A percentile compares a stretch with the other conserved stretches of the same genome.
Conservation (phyloP, 2,329 filamentous ascomycete species). For the Zymoseptoria tritici region DNA sequence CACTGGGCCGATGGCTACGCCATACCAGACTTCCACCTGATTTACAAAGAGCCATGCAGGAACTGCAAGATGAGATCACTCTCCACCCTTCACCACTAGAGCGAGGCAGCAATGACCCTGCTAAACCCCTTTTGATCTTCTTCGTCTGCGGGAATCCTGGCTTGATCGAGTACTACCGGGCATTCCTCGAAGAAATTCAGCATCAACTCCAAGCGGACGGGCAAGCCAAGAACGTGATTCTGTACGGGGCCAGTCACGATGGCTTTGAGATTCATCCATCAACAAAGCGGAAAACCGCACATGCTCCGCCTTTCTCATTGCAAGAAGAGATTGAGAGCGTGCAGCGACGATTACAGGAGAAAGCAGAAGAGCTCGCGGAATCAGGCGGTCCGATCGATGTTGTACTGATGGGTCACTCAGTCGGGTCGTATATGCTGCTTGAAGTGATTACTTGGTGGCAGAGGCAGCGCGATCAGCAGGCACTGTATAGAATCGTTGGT, state of each 20-base stretch:
- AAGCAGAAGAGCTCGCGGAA: conserved; percentile 4
- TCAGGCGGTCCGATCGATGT: conserved; percentile 16
- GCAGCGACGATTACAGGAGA: conserved; percentile 34
- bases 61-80: conserved; percentile 3
- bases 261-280: conserved; percentile 35
- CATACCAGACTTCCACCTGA: background rate
- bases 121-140: conserved; percentile 48
- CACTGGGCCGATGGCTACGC: background rate
- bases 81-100: background rate
- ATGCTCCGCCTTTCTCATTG: conserved; percentile 11
- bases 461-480: conserved; percentile 3
- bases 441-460: conserved; percentile 27
- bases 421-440: conserved; percentile 41
- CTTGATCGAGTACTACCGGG: conserved; percentile 63
- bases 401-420: conserved; percentile 40
- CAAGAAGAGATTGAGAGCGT: conserved; percentile 37
- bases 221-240: conserved; percentile 25
- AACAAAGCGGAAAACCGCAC: background rate
- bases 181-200: conserved; percentile 56
- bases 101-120: background rate
- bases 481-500: conserved; percentile 17
- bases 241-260: conserved; percentile 36
- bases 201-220: conserved; percentile 1
- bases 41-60: background rate
- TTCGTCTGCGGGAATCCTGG: conserved; percentile 73